phyloP scores from a whole-genome alignment of 148 eudicot species.

The Rhododendron vialii region DNA sequence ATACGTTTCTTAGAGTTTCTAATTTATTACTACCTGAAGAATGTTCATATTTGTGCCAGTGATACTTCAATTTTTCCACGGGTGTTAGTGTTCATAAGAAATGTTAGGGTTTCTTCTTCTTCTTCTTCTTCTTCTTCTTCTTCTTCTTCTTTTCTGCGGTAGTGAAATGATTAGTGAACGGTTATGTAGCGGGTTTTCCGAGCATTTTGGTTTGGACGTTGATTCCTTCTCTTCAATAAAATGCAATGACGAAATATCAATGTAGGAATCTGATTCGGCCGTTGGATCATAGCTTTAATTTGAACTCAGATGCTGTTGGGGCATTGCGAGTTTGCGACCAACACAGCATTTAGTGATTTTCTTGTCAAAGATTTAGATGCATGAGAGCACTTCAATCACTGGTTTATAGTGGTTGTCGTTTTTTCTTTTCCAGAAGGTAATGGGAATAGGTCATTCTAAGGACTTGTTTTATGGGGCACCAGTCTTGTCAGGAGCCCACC shows the following conservation, averaged over 20 bases:
- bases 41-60: slow-evolving; percentile 1
- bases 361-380: neutral
- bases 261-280: neutral
- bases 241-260: neutral
- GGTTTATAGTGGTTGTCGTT: neutral
- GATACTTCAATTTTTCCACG: neutral
- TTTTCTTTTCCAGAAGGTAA: neutral
- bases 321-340: neutral
- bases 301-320: neutral
- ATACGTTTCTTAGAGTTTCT: neutral
- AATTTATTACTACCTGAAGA: neutral
- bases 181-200: neutral
- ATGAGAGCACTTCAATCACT: neutral
- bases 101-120: neutral
- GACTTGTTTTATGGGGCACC: neutral
- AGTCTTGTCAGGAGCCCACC: no score
- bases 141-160: neutral
- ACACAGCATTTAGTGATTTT: neutral
- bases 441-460: neutral
- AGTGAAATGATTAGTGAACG: neutral
- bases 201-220: neutral
- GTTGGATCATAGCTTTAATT: neutral
- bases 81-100: neutral
- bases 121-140: neutral
- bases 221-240: neutral